phyloP scores from a whole-genome alignment of 768 basidiomycete genomes.

The Cubamyces sp. region DNA sequence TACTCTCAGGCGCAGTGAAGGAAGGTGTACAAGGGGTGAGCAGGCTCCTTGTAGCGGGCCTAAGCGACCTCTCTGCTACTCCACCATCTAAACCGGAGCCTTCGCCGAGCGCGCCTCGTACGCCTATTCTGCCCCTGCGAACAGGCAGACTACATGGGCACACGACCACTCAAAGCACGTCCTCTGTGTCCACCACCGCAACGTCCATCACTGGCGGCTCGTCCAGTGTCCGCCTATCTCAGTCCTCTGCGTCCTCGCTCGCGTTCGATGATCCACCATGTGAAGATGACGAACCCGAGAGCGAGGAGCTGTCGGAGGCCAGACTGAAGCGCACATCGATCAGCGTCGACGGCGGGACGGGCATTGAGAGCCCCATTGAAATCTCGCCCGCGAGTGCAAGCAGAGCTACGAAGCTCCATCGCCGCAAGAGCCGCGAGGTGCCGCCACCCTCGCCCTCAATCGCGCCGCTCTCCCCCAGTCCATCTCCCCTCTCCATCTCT shows the following conservation, averaged over 20 bases:
- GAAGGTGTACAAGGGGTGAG: slow-evolving; percentile 66
- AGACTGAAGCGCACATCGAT: slow-evolving; percentile 36
- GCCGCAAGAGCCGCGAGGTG: slow-evolving; percentile 36
- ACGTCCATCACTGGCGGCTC: slow-evolving; percentile 26
- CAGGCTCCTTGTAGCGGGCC: slow-evolving; percentile 56
- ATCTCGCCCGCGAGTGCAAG: slow-evolving; percentile 26
- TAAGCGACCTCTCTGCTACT: slow-evolving; percentile 37
- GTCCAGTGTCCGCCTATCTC: slow-evolving; percentile 46
- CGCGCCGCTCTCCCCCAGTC: slow-evolving; percentile 4
- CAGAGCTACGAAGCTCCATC: slow-evolving; percentile 30
- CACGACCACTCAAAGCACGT: slow-evolving; percentile 34
- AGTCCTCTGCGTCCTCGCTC: slow-evolving; percentile 51
- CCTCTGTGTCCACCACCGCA: slow-evolving; percentile 37
- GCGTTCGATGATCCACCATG: slow-evolving; percentile 38
- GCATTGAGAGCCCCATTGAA: slow-evolving; percentile 27
- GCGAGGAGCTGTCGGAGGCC: slow-evolving; percentile 44
- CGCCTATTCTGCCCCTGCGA: slow-evolving; percentile 13
- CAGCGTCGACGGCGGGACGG: slow-evolving; percentile 18
- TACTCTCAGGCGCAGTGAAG: slow-evolving; percentile 43
- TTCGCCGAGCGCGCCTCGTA: slow-evolving; percentile 19
- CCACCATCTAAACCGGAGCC: slow-evolving; percentile 24
- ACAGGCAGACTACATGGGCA: slow-evolving; percentile 26
- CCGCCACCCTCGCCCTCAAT: slow-evolving; percentile 12
- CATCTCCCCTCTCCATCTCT: slow-evolving; percentile 30
- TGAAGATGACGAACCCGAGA: slow-evolving; percentile 26